Percentiles rank a stretch among this genome's conserved stretches.
These are phyloP conservation scores for Ogataea paradorogensis DNA, from an alignment of 805 yeast species.

Conservation along the genomic window DNA sequence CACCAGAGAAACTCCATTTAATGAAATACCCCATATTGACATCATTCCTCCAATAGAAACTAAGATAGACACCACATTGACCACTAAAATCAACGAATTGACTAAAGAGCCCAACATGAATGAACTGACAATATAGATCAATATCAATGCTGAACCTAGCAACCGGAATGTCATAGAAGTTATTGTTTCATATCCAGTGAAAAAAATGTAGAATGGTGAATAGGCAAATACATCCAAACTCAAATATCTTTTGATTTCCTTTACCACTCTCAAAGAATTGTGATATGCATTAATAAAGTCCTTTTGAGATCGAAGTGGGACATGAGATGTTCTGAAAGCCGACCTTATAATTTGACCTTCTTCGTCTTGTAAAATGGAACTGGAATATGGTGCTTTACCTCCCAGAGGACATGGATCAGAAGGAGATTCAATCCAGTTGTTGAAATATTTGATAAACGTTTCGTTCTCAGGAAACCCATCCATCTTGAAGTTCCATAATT, in stretches of 20 bases:
- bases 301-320: constrained; percentile 72
- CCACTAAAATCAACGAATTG: constrained; percentile 54
- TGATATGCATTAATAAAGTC: constrained; percentile 82
- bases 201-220: constrained; percentile 89
- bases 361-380: constrained; percentile 47
- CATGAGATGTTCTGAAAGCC: constrained; percentile 76
- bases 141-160: constrained; percentile 46
- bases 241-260: constrained; percentile 45
- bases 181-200: constrained; percentile 80
- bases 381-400: constrained; percentile 88
- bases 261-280: constrained; percentile 64
- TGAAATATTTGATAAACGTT: constrained; percentile 64
- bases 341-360: constrained; percentile 48
- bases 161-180: constrained; percentile 55
- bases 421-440: constrained; percentile 76
- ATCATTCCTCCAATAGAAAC: constrained; percentile 77
- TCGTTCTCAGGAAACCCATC: constrained; percentile 76
- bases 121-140: constrained; percentile 51
- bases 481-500: constrained; percentile 70
- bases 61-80: constrained; percentile 62
- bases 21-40: constrained; percentile 68
- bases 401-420: constrained; percentile 94
- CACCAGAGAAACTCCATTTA: constrained; percentile 88
- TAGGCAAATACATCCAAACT: constrained; percentile 72
- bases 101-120: constrained; percentile 63